A percentile compares a stretch with the other conserved stretches of the same genome.
Conservation (phyloP, 306 rosid species). For the Adenanthera pavonina region DNA sequence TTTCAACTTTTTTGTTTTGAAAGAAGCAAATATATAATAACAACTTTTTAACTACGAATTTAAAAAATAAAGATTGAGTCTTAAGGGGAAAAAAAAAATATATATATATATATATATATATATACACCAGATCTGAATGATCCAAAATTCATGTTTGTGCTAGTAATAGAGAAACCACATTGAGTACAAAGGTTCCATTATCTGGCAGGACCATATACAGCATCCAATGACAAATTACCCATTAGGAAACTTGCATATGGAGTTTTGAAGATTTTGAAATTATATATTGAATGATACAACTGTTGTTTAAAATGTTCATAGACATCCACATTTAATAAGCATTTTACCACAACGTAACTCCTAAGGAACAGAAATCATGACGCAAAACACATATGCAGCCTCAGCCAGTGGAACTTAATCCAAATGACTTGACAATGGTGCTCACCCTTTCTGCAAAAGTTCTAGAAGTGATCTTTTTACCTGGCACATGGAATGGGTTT, state of each 20-base stretch:
- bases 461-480: slow-evolving; percentile 90
- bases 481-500: slow-evolving; percentile 75
- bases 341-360: background rate
- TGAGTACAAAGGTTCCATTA: background rate
- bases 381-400: slow-evolving; percentile 16
- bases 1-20: too few relatives aligned
- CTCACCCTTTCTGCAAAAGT: slow-evolving; percentile 89
- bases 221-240: background rate
- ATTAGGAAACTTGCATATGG: background rate
- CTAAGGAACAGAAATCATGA: background rate
- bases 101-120: too few relatives aligned
- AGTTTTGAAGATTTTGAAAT: background rate
- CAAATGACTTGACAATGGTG: slow-evolving; percentile 91
- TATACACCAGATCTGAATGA: too few relatives aligned
- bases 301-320: background rate
- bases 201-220: background rate
- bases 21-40: too few relatives aligned
- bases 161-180: background rate
- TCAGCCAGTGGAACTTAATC: slow-evolving; percentile 72
- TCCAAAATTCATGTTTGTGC: too few relatives aligned
- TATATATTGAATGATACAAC: slow-evolving; percentile 6
- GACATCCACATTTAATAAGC: slow-evolving; percentile 5
- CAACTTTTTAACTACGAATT: too few relatives aligned
- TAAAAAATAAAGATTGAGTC: too few relatives aligned
- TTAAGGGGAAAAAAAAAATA: too few relatives aligned